Base-by-base conservation (phyloP, 805 yeast genomes). In the Yarrowia phangngaensis region DNA sequence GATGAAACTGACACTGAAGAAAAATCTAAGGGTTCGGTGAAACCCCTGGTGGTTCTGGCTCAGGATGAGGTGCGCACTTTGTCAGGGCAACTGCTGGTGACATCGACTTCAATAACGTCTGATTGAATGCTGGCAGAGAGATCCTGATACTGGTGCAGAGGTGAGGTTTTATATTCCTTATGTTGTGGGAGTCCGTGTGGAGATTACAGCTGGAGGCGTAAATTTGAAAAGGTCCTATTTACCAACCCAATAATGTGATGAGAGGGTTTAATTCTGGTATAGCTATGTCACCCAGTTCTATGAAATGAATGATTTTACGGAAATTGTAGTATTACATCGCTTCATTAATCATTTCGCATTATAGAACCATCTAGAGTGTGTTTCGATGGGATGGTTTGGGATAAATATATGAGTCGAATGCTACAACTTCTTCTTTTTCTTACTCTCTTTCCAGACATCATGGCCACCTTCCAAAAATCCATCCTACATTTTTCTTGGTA, bases 201-300 rank as follows among this genome's bases (percentile, higher is more conserved):
- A 89, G 62, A 72, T 66, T 79, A 82, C 58, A 84, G 95, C 38
- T 87, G 97, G 95, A 83, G 80, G 56, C 69, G 88, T 47, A 78
- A 76, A 56, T 87, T 86, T 24, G 20, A 33, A 23, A 17, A 24
- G 12, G 13, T n/a, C n/a, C n/a, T n/a, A n/a, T n/a, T n/a, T n/a
- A n/a, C n/a, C n/a, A n/a, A n/a, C n/a, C n/a, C n/a, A n/a, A n/a
- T n/a, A n/a, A n/a, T n/a, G n/a, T n/a, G n/a, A n/a, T n/a, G n/a
- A n/a, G n/a, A n/a, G n/a, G n/a, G n/a, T n/a, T n/a, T 38, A 32
- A 38, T 32, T 41, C 35, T 30, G 22, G 34, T 35, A 29, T 41
- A 15, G 34, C 34, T 22, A 27, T 20, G 14, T 22, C 34, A 27
- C 26, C 20, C 12, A 27, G 27, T 24, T 24, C 30, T 20, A 29